phyloP scores from a whole-genome alignment of 495 filamentous ascomycete genomes.

The Thozetella sp. region DNA sequence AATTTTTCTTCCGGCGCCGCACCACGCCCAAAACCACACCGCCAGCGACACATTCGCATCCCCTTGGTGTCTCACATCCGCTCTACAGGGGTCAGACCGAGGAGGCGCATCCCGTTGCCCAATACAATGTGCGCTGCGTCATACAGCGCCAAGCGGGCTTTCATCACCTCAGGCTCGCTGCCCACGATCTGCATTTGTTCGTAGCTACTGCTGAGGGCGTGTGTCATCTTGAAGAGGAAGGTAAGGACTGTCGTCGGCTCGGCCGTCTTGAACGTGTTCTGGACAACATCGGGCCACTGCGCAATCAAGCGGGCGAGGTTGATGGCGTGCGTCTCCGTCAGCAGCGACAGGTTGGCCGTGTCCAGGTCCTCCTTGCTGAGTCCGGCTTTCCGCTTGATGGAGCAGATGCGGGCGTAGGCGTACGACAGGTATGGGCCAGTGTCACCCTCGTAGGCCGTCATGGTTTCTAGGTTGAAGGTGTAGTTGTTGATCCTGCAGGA shows the following conservation, averaged over 20 bases:
- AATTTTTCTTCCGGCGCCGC: background rate
- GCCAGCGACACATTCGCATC: background rate
- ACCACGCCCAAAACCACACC: background rate
- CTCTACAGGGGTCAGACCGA: constrained; percentile 78
- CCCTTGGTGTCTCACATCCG: no score
- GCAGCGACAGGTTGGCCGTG: constrained; percentile 56
- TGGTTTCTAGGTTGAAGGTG: constrained; percentile 62
- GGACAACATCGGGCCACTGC: constrained; percentile 65
- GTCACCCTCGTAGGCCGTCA: constrained; percentile 73
- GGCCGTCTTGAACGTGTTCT: constrained; percentile 64
- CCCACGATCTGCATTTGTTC: constrained; percentile 80
- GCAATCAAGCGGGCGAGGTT: constrained; percentile 63
- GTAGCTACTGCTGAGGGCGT: constrained; percentile 80
- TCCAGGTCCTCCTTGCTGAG: constrained; percentile 55
- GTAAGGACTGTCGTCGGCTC: constrained; percentile 71
- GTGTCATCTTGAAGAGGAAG: constrained; percentile 90
- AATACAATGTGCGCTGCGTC: constrained; percentile 76
- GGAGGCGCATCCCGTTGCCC: constrained; percentile 80
- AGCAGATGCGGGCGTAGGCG: constrained; percentile 65
- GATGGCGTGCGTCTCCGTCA: constrained; percentile 60
- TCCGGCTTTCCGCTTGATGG: constrained; percentile 56
- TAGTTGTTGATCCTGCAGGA: constrained; percentile 60
- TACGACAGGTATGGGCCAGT: constrained; percentile 74
- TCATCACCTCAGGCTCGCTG: constrained; percentile 68
- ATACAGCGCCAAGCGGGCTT: constrained; percentile 82